Base-by-base conservation (phyloP, 306 rosid species). In the Corylus heterophylla region DNA sequence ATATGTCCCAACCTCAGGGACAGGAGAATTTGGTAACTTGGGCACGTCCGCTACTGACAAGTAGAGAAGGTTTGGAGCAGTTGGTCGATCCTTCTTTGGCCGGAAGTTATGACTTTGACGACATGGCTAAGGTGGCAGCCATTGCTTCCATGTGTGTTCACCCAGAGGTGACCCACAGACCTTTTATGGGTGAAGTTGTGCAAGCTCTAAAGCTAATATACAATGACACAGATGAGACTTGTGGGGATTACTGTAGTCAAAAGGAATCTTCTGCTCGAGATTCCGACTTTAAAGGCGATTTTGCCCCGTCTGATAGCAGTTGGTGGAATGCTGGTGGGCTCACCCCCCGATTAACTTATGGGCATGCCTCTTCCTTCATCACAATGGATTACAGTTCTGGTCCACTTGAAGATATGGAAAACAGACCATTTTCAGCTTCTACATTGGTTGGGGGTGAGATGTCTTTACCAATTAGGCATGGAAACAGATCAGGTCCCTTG, bases 181-280 rank as follows among this genome's bases (percentile, higher is more conserved):
- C 98, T 74, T 94, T 92, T 54, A 94, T 94, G 98, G 98, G 98
- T 72, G 98, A 94, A 84, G 98, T 94, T 51, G 98, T 94, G 84
- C 98, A 94, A 86, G 98, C 98, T 75, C 89, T 94, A 42, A 94
- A 94, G 88, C 90, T 89, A 71, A 89, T 94, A 84, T 92, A 87
- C 88, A 91, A 92, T 3, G 93, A 94, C 86, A 77, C 81, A 0
- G 90, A 87, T 8, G 98, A 92, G 89, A 86, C 88, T 2, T 77
- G 96, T 22, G 98, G 96, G 74, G 98, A 94, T 80, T 86, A 76
- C 77, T 77, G 55, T 82, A 91, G 95, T 61, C 81, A 49, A 84
- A 94, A 81, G 85, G 97, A 91, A 71, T 92, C 97, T 71, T 88
- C 94, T 37, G 89, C 81, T 45, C 87, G 81, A 14, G 97, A 89